These are phyloP conservation scores for Plectranthus barbatus DNA, from an alignment of 257 asterid genomes.

Conservation along the genomic window DNA sequence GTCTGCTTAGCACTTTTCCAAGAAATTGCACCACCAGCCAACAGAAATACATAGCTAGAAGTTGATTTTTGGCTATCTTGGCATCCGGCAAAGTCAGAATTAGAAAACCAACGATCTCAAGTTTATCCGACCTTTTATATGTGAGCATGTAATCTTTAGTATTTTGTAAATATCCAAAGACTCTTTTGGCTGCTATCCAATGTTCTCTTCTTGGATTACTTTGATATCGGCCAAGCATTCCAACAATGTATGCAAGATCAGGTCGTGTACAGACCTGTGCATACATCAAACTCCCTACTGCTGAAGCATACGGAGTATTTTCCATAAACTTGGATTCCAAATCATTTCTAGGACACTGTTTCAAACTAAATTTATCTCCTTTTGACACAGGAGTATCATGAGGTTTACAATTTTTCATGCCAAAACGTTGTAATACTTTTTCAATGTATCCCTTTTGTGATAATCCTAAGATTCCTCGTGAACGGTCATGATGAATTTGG, in stretches of 20 bases:
- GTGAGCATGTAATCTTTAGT: neutral
- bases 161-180: neutral
- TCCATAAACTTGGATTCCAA: neutral
- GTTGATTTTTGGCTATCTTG: neutral
- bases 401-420: neutral
- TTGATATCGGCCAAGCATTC: neutral
- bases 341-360: neutral
- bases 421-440: neutral
- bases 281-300: neutral
- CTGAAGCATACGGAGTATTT: neutral
- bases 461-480: neutral
- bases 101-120: neutral
- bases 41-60: neutral
- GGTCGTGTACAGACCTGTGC: neutral
- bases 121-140: neutral
- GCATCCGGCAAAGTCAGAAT: neutral
- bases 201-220: neutral
- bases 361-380: neutral
- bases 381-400: neutral
- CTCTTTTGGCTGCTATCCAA: neutral
- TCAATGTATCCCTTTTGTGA: neutral
- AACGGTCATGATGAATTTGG: neutral
- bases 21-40: slow-evolving; percentile 1
- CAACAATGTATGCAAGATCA: neutral
- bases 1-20: slow-evolving; percentile 8